These are phyloP conservation scores for Fusarium avenaceum DNA, from an alignment of 2,329 filamentous ascomycete genomes.

Conservation along the genomic window DNA sequence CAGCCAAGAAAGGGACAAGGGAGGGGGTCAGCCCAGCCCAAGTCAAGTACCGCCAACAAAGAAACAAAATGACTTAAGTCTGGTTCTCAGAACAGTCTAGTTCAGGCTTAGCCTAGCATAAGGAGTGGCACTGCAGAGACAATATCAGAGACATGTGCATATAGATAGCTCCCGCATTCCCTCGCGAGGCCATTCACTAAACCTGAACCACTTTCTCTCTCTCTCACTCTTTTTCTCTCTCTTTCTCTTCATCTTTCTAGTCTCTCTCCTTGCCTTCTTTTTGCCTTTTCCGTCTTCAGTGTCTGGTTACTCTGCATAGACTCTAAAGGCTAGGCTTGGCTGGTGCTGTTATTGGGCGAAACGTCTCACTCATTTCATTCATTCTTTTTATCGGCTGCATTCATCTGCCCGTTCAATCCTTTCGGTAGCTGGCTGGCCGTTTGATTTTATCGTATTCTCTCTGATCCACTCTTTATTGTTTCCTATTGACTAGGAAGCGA, in stretches of 20 bases:
- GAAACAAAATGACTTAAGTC: neutral
- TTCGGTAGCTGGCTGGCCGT: constrained; percentile 51
- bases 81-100: constrained; percentile 29
- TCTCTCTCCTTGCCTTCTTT: constrained; percentile 3
- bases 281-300: constrained; percentile 38
- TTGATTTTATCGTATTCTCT: constrained; percentile 16
- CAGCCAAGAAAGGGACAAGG: constrained; percentile 1
- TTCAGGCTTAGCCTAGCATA: constrained; percentile 21
- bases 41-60: constrained; percentile 4
- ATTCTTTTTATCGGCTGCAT: constrained; percentile 29
- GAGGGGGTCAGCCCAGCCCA: too few species aligned
- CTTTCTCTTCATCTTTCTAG: neutral
- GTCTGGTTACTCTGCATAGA: constrained; percentile 38
- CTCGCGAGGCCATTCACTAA: constrained; percentile 37
- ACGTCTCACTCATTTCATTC: constrained; percentile 23
- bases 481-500: constrained; percentile 34
- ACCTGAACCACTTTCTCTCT: constrained; percentile 29
- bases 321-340: constrained; percentile 1
- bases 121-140: constrained; percentile 6
- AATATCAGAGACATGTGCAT: constrained; percentile 43
- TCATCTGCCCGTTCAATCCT: constrained; percentile 52
- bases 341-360: constrained; percentile 15
- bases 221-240: constrained; percentile 10
- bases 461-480: constrained; percentile 17
- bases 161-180: constrained; percentile 49